These are phyloP conservation scores for Fusarium ramigenum DNA, from an alignment of 2,329 filamentous ascomycete species.

Conservation along the genomic window DNA sequence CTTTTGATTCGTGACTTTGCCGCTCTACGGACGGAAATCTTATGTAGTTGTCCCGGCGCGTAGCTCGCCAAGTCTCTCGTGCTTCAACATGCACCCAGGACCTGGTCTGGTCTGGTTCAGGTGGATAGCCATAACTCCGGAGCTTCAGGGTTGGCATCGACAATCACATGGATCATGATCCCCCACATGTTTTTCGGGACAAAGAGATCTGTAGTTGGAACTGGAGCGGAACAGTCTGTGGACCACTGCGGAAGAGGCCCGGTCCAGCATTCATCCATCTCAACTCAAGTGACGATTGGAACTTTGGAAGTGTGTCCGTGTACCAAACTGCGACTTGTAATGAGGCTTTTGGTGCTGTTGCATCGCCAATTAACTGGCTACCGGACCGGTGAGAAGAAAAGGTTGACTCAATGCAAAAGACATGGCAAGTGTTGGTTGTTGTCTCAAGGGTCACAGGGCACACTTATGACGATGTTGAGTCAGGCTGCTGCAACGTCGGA, in stretches of 20 bases:
- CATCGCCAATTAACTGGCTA: background rate
- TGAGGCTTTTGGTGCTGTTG: background rate
- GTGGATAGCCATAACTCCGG: conserved; percentile 4
- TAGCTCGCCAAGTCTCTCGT: background rate
- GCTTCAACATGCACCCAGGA: background rate
- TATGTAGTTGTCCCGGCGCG: background rate
- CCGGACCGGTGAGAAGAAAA: background rate
- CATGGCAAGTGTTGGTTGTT: conserved; percentile 8
- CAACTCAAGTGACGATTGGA: background rate
- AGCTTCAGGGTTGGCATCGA: conserved; percentile 29
- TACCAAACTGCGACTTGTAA: conserved; percentile 15
- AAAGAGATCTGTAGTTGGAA: conserved; percentile 8
- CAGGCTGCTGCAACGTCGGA: conserved; percentile 15
- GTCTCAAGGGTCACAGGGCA: conserved; percentile 7
- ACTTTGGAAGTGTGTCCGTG: background rate
- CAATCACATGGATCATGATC: conserved; percentile 28
- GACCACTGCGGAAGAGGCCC: conserved; percentile 7
- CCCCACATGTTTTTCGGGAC: conserved; percentile 29
- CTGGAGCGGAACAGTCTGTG: conserved; percentile 12
- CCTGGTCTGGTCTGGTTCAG: background rate
- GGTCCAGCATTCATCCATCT: background rate
- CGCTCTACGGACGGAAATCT: background rate
- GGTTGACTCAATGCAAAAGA: background rate
- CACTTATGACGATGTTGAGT: conserved; percentile 5
- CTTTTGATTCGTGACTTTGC: conserved; percentile 3